phyloP scores from a whole-genome alignment of 1,284 basidiomycete genomes.

The Schizophyllum amplum region DNA sequence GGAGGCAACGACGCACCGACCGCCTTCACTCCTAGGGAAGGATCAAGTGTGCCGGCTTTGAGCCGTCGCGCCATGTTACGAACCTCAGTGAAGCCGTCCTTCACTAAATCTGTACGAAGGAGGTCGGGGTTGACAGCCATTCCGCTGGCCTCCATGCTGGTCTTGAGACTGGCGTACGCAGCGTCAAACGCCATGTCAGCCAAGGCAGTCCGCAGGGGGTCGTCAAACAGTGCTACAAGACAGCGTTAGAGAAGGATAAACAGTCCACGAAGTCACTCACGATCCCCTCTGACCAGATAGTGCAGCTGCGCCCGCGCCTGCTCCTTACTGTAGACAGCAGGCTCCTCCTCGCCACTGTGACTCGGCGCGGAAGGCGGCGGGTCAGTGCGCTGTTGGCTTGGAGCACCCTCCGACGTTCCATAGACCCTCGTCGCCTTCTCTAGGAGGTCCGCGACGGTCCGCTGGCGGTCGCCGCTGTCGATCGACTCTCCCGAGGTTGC shows the following conservation, averaged over 20 bases:
- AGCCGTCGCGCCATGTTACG: background rate
- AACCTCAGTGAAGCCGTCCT: background rate
- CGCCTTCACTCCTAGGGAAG: background rate
- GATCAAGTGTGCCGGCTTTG: background rate
- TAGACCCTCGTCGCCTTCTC: background rate
- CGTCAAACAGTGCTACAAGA: background rate
- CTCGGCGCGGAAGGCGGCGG: background rate
- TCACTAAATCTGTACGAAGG: background rate
- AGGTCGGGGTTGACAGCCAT: background rate
- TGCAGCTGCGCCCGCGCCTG: background rate
- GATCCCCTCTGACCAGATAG: background rate
- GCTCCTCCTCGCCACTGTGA: background rate
- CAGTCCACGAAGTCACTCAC: background rate
- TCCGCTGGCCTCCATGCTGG: background rate
- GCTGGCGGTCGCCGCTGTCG: background rate
- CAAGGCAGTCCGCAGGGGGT: background rate
- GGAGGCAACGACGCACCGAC: background rate
- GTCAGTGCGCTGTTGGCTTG: background rate
- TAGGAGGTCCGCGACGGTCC: background rate
- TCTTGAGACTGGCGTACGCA: background rate
- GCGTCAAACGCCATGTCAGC: background rate
- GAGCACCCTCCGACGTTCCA: background rate
- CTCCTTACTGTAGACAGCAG: background rate
- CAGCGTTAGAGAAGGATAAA: background rate
- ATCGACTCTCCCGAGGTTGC: background rate